Conservation (phyloP, 2,329 filamentous ascomycete species). For the Grosmannia serpens region DNA sequence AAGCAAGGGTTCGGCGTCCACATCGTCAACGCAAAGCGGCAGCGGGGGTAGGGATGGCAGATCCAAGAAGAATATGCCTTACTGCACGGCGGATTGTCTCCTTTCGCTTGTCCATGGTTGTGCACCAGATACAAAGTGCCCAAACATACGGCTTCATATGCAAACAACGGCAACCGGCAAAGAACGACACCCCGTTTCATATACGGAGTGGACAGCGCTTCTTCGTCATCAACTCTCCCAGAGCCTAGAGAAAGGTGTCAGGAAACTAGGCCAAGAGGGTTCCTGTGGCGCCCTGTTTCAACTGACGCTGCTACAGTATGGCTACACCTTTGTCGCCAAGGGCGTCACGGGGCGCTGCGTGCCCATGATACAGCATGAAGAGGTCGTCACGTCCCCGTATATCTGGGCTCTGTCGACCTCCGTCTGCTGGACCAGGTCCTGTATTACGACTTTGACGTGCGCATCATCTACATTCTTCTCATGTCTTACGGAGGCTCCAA, state of each 20-base stretch:
- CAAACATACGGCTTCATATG: no score
- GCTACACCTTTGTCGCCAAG: slow-evolving; percentile 32
- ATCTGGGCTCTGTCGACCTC: slow-evolving; percentile 8
- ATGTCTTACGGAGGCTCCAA: slow-evolving; percentile 5
- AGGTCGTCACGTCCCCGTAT: slow-evolving; percentile 8
- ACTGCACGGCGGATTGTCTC: no score
- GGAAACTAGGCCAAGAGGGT: slow-evolving; percentile 17
- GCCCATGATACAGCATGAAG: no score
- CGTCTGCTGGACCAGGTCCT: neutral
- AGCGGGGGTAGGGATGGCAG: no score
- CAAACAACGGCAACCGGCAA: no score
- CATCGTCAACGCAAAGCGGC: no score
- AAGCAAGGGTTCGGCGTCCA: no score
- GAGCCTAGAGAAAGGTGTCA: slow-evolving; percentile 19
- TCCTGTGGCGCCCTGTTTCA: slow-evolving; percentile 27
- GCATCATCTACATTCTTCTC: slow-evolving; percentile 6
- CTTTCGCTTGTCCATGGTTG: no score
- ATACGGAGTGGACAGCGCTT: no score
- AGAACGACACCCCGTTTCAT: no score
- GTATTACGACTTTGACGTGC: slow-evolving; percentile 8
- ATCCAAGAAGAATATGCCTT: no score
- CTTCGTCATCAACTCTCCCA: neutral
- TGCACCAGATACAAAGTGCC: no score
- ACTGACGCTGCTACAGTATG: slow-evolving; percentile 25
- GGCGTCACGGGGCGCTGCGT: slow-evolving; percentile 13